A percentile compares a stretch with the other conserved stretches of the same genome.
Evolutionary conservation across 257 asterid species (phyloP).

Genomic region (Capsicum chinense): DNA sequence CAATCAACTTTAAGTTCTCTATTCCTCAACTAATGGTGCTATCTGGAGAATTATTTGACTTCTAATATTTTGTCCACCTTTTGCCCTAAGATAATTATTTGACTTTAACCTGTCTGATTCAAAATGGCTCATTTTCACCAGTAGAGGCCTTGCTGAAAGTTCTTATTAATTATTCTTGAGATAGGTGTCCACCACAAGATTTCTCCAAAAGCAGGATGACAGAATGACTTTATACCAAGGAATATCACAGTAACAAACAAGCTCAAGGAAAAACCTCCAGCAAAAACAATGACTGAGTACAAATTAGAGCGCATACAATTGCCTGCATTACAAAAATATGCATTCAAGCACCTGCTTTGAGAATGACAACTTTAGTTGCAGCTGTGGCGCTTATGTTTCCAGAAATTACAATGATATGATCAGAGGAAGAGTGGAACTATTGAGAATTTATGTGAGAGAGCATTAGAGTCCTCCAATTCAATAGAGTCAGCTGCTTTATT

Average conservation of each 20-base stretch:
- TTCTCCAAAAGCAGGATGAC: background rate
- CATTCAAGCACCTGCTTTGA: background rate
- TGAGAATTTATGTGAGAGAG: constrained; percentile 20
- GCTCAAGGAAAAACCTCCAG: constrained; percentile 23
- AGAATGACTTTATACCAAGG: constrained; percentile 10
- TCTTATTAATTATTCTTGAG: background rate
- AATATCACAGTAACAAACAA: constrained; percentile 22
- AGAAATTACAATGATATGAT: background rate
- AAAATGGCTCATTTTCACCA: background rate
- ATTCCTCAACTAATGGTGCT: too few species aligned
- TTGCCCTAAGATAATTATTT: constrained; percentile 17
- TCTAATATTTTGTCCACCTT: background rate
- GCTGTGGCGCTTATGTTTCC: constrained; percentile 9
- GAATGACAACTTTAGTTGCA: constrained; percentile 18
- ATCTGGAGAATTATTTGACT: background rate
- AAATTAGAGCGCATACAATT: background rate
- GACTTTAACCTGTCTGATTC: constrained; percentile 3
- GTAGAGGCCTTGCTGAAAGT: background rate
- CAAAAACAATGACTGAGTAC: constrained; percentile 4
- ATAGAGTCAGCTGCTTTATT: background rate
- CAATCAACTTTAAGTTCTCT: background rate
- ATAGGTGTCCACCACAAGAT: background rate
- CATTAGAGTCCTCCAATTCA: background rate
- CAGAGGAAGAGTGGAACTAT: constrained; percentile 18
- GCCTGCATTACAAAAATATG: background rate